A percentile compares a stretch with the other conserved stretches of the same genome.
These are phyloP conservation scores for Botrytis fragariae DNA, from an alignment of 2,329 filamentous ascomycete species.

Conservation along the genomic window DNA sequence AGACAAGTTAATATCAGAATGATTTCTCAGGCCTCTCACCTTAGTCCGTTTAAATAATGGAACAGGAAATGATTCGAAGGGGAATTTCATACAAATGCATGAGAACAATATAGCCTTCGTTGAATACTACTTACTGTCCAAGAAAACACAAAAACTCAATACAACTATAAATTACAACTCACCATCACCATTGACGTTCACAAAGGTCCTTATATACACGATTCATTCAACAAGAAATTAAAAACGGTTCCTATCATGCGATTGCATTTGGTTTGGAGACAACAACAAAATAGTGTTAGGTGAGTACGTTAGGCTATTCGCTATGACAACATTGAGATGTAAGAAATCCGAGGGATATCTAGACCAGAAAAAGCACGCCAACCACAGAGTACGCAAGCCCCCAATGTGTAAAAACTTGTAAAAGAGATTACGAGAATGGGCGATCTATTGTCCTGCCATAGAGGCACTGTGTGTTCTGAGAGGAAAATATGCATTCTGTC, in stretches of 20 bases:
- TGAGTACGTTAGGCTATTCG: conserved; percentile 16
- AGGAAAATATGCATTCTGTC: conserved; percentile 34
- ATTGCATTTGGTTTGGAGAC: conserved; percentile 10
- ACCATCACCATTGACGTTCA: background rate
- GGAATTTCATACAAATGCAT: background rate
- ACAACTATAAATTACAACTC: background rate
- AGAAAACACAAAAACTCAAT: background rate
- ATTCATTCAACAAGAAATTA: background rate
- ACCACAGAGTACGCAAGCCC: conserved; percentile 28
- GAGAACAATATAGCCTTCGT: background rate
- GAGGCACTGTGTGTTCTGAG: conserved; percentile 32
- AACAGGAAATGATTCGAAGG: background rate
- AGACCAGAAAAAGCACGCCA: conserved; percentile 32
- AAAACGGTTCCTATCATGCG: background rate
- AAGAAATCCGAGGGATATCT: conserved; percentile 33
- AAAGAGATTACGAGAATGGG: conserved; percentile 27
- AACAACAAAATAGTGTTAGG: conserved; percentile 11
- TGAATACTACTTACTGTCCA: background rate
- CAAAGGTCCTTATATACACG: background rate
- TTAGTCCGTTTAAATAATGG: background rate
- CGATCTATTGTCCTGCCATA: conserved; percentile 34
- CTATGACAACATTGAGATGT: conserved; percentile 17
- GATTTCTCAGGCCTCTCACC: background rate
- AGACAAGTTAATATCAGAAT: background rate
- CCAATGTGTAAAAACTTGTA: conserved; percentile 31